Base-by-base conservation (phyloP, 192 early-diverging fungal species). In the Coemansia sp. region DNA sequence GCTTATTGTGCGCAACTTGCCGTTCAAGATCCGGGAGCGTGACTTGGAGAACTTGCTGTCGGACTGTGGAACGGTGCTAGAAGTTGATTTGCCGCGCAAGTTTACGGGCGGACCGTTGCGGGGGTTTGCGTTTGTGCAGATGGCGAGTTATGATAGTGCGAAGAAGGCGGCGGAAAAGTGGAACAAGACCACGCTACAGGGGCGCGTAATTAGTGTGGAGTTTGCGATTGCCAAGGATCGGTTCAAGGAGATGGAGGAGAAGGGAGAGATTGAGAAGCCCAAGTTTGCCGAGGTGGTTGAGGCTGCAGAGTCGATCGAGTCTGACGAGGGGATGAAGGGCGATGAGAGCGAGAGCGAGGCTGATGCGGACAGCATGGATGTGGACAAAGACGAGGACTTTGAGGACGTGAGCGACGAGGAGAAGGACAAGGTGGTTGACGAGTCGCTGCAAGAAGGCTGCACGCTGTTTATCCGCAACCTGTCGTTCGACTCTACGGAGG, bases 401-500 rank as follows among this genome's bases (percentile, higher is more conserved):
- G 75, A 74, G 26, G 68, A 59, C 24, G 60, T 61, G 1, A 45
- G 41, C 20, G 59, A 35, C 18, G 83, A 69, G 0, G 51, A 47
- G 10, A 64, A 76, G 1, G 65, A 62, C 2, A 69, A 84, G 10
- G 61, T 69, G 1, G 84, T 86, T 4, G 82, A 87, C 38, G 85
- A 87, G 14, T 81, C 81, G 4, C 76, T 81, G 11, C 75, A 84
- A 3, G 75, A 74, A 24, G 73, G 88, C 23, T 89, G 88, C 38
- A 97, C 95, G 16, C 86, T 98, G 38, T 98, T 98, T 78, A 85
- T 98, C 58, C 86, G 94, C 48, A 98, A 98, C 76, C 69, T 98
- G 70, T 85, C 88, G 38, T 98, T 95, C 68, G 96, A 98, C 23
- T 91, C 92, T 3, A 89, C 88, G 13, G 88, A 96, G 69, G 88